phyloP scores from a whole-genome alignment of 306 rosid species.

The Citrullus mucosospermus region DNA sequence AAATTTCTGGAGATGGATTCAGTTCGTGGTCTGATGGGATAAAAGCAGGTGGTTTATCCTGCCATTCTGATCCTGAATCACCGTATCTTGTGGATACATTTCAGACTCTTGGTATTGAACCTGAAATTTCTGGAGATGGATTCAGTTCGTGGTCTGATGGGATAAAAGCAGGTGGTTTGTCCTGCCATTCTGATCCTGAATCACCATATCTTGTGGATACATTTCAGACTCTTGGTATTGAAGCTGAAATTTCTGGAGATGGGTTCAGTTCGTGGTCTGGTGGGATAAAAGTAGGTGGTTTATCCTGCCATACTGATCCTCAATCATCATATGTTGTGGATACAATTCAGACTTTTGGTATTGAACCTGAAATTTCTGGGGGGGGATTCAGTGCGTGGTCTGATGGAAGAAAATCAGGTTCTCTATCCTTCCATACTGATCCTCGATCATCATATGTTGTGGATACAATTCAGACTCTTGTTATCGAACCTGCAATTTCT shows the following conservation, averaged over 20 bases:
- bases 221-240: not conserved
- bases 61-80: slow-evolving; percentile 2
- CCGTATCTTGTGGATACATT: not conserved
- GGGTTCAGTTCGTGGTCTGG: slow-evolving; percentile 3
- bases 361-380: not conserved
- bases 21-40: slow-evolving; percentile 12
- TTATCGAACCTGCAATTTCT: not conserved
- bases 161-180: slow-evolving; percentile 15
- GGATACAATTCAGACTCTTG: not conserved
- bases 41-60: slow-evolving; percentile 12
- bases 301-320: slow-evolving; percentile 7
- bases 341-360: not conserved
- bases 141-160: slow-evolving; percentile 5
- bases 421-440: slow-evolving; percentile 5
- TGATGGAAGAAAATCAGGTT: slow-evolving; percentile 13
- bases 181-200: slow-evolving; percentile 4
- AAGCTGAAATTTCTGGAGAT: not conserved
- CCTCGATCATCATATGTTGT: not conserved
- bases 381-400: slow-evolving; percentile 9
- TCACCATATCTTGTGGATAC: not conserved
- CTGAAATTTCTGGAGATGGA: not conserved
- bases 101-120: not conserved
- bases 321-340: not conserved
- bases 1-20: not conserved
- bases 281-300: slow-evolving; percentile 17